A percentile compares a stretch with the other conserved stretches of the same genome.
These are phyloP conservation scores for Myxozyma geophila DNA, from an alignment of 805 yeast genomes.

Conservation along the genomic window DNA sequence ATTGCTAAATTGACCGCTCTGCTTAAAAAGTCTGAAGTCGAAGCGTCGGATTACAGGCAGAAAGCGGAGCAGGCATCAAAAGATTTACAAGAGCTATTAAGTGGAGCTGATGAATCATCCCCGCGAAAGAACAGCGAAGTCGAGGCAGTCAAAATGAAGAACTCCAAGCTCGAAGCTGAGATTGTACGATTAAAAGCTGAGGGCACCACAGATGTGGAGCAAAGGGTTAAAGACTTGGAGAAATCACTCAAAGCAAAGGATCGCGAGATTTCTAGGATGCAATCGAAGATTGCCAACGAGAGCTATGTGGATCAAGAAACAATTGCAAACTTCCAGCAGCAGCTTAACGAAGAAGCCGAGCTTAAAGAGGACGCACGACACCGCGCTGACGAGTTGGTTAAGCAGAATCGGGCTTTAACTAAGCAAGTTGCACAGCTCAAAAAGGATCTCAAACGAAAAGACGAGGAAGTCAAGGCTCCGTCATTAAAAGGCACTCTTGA, in stretches of 20 bases:
- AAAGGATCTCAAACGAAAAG: conserved; percentile 10
- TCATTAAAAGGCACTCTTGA: background rate
- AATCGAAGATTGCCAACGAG: conserved; percentile 1
- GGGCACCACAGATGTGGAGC: background rate
- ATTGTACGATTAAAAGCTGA: background rate
- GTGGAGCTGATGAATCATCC: background rate
- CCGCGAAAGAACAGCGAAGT: conserved; percentile 1
- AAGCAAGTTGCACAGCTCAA: conserved; percentile 6
- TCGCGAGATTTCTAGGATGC: conserved; percentile 1
- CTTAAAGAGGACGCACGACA: conserved; percentile 23
- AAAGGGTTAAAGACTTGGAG: conserved; percentile 1
- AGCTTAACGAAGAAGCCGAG: conserved; percentile 24
- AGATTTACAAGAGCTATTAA: conserved; percentile 4
- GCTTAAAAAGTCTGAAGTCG: background rate
- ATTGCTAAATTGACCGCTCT: background rate
- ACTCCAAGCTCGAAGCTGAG: conserved; percentile 14
- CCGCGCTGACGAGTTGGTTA: conserved; percentile 24
- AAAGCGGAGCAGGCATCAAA: conserved; percentile 16
- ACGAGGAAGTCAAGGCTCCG: background rate
- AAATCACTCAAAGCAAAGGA: background rate
- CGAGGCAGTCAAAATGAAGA: background rate
- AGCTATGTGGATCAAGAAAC: conserved; percentile 1
- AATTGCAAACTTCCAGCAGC: conserved; percentile 10
- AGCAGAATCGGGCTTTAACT: conserved; percentile 14
- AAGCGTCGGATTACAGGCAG: background rate